Conservation (phyloP, 108 stramenopile genomes). For the Chaetoceros muelleri region DNA sequence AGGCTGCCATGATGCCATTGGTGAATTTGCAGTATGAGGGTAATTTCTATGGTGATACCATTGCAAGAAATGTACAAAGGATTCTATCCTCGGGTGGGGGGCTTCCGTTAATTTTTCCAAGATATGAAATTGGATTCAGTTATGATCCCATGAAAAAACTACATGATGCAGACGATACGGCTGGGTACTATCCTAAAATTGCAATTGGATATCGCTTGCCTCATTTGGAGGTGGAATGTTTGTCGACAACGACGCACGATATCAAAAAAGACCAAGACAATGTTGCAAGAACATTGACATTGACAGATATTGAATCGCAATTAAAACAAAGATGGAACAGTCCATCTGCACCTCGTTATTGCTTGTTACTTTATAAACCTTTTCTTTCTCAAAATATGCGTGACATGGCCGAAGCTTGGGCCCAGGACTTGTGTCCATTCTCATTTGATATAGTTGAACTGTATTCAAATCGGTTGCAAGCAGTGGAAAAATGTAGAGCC, state of each 20-base stretch:
- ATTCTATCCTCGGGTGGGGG: conserved; percentile 53
- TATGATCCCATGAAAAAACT: conserved; percentile 18
- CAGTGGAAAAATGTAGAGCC: too few species aligned
- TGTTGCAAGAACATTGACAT: conserved; percentile 11
- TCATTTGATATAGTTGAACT: conserved; percentile 6
- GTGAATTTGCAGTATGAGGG: conserved; percentile 25
- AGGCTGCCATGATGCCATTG: conserved; percentile 54
- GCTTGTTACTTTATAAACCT: conserved; percentile 13
- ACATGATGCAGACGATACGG: conserved; percentile 18
- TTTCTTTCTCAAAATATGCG: background rate
- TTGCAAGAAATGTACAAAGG: conserved; percentile 41
- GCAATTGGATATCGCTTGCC: conserved; percentile 46
- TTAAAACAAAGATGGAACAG: background rate
- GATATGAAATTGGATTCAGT: conserved; percentile 62
- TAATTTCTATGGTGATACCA: conserved; percentile 18
- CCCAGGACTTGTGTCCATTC: conserved; percentile 17
- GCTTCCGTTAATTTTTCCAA: conserved; percentile 78
- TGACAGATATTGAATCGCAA: background rate
- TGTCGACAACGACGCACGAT: background rate
- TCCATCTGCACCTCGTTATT: conserved; percentile 21
- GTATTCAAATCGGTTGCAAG: background rate
- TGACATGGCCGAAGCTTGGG: too few species aligned
- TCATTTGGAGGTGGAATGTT: conserved; percentile 30
- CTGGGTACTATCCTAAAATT: conserved; percentile 29
- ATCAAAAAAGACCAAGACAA: background rate